Percentiles rank a stretch among this genome's conserved stretches.
Conservation (phyloP, 352 stramenopile species). For the Phytopythium sindhum region DNA sequence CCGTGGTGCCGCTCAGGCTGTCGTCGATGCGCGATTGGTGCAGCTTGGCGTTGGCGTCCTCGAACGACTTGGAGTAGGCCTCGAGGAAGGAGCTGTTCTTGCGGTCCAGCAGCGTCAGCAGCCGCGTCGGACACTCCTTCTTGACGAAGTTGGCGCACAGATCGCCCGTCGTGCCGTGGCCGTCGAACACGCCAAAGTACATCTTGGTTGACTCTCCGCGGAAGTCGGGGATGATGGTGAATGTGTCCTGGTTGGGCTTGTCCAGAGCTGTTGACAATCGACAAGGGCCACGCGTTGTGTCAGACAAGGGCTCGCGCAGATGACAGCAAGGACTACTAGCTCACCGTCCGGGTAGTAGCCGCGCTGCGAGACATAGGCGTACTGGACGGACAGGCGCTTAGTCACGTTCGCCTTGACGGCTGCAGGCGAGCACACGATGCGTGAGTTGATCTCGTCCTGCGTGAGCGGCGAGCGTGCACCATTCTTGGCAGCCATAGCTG, state of each 20-base stretch:
- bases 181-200: constrained; percentile 88
- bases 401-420: constrained; percentile 59
- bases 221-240: constrained; percentile 81
- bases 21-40: constrained; percentile 92
- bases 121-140: constrained; percentile 76
- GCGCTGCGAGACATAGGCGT: constrained; percentile 91
- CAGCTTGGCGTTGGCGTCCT: constrained; percentile 81
- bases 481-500: constrained; percentile 23
- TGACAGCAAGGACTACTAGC: not conserved
- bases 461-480: constrained; percentile 60
- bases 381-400: constrained; percentile 69
- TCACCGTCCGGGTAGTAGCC: constrained; percentile 92
- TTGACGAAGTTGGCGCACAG: constrained; percentile 82
- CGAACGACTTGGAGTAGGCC: constrained; percentile 83
- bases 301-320: not conserved
- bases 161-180: constrained; percentile 81
- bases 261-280: constrained; percentile 62
- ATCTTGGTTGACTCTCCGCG: constrained; percentile 72
- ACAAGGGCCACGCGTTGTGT: not conserved
- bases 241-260: constrained; percentile 97
- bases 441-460: constrained; percentile 82
- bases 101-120: constrained; percentile 77
- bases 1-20: constrained; percentile 92
- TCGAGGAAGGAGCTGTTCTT: constrained; percentile 76
- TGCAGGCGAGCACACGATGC: constrained; percentile 80